Conservation (phyloP, 495 filamentous ascomycete genomes). For the Evernia prunastri region DNA sequence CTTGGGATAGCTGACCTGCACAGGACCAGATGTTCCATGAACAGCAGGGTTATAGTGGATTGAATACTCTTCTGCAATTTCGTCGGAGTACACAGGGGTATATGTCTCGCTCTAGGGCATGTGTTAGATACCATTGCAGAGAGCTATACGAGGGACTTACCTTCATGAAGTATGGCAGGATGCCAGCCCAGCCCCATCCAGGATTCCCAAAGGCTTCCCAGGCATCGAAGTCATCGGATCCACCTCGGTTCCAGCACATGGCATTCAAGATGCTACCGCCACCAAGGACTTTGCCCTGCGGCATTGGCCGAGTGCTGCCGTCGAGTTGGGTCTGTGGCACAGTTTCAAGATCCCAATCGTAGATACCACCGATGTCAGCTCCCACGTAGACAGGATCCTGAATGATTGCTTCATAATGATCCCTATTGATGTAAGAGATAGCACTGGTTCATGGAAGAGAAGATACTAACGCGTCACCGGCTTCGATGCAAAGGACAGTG, state of each 20-base stretch:
- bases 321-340: slow-evolving; percentile 31
- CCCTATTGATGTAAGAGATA: slow-evolving; percentile 19
- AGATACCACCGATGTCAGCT: slow-evolving; percentile 28
- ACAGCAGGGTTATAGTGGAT: slow-evolving; percentile 38
- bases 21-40: slow-evolving; percentile 41
- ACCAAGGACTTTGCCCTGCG: slow-evolving; percentile 32
- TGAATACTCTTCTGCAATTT: slow-evolving; percentile 26
- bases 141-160: not conserved
- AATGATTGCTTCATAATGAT: slow-evolving; percentile 29
- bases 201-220: slow-evolving; percentile 56
- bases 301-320: slow-evolving; percentile 27
- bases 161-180: slow-evolving; percentile 54
- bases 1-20: slow-evolving; percentile 45
- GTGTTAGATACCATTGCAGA: slow-evolving; percentile 3
- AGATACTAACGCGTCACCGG: slow-evolving; percentile 28
- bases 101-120: slow-evolving; percentile 29
- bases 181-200: slow-evolving; percentile 56
- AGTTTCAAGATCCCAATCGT: slow-evolving; percentile 30
- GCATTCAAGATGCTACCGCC: slow-evolving; percentile 33
- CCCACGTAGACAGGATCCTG: slow-evolving; percentile 31
- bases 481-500: slow-evolving; percentile 33
- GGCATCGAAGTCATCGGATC: slow-evolving; percentile 44
- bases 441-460: not conserved
- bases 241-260: slow-evolving; percentile 35
- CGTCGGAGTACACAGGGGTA: slow-evolving; percentile 28